These are phyloP conservation scores for Nakazawaea anatomiae DNA, from an alignment of 805 yeast genomes.

Conservation along the genomic window DNA sequence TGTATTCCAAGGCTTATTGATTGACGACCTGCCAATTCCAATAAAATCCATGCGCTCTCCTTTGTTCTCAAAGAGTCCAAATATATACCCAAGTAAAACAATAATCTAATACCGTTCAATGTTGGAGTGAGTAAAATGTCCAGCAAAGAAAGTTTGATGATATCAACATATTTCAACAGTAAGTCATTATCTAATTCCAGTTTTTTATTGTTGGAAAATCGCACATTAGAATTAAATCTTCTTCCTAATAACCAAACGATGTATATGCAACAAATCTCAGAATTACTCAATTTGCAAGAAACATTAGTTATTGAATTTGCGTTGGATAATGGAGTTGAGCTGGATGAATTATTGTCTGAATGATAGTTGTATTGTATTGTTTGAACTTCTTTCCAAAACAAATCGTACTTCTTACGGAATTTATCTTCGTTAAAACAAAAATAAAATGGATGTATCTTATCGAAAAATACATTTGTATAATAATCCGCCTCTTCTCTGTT, in stretches of 20 bases:
- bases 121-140: constrained; percentile 39
- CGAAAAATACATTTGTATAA: constrained; percentile 32
- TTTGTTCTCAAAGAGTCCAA: constrained; percentile 37
- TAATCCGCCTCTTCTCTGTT: constrained; percentile 28
- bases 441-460: constrained; percentile 37
- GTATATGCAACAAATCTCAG: constrained; percentile 39
- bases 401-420: constrained; percentile 28
- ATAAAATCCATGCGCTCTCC: constrained; percentile 42
- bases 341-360: constrained; percentile 2
- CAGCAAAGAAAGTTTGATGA: constrained; percentile 34
- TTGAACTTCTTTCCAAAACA: constrained; percentile 32
- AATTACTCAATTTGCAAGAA: constrained; percentile 18
- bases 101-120: constrained; percentile 36
- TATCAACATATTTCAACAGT: constrained; percentile 29
- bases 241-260: constrained; percentile 39
- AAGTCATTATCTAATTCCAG: constrained; percentile 20
- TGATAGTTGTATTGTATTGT: constrained; percentile 11
- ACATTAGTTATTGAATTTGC: constrained; percentile 1
- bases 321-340: not conserved
- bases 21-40: constrained; percentile 42
- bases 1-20: constrained; percentile 44
- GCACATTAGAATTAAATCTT: constrained; percentile 23
- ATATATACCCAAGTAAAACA: constrained; percentile 36
- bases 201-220: constrained; percentile 15
- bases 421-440: constrained; percentile 30